A percentile compares a stretch with the other conserved stretches of the same genome.
Conservation (phyloP, 2,329 filamentous ascomycete species). For the Penicillium sp. region DNA sequence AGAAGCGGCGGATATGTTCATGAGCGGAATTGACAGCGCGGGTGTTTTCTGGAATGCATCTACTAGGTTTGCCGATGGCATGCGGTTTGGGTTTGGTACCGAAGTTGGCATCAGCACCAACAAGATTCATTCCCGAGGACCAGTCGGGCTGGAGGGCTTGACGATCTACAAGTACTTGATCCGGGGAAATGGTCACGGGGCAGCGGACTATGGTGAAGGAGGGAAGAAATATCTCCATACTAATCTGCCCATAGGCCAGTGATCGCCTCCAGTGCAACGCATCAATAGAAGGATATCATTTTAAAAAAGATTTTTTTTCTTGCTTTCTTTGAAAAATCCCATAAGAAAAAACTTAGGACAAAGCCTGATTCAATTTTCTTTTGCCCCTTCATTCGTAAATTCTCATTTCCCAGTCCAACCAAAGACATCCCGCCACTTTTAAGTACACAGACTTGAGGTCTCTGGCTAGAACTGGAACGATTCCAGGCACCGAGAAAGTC, state of each 20-base stretch:
- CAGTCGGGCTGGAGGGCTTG: slow-evolving; percentile 88
- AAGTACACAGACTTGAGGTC: slow-evolving; percentile 26
- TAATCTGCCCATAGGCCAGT: slow-evolving; percentile 37
- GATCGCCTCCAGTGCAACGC: background rate
- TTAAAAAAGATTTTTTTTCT: slow-evolving; percentile 13
- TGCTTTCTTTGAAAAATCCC: slow-evolving; percentile 23
- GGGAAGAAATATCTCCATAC: slow-evolving; percentile 58
- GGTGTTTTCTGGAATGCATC: slow-evolving; percentile 98
- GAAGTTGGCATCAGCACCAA: slow-evolving; percentile 98
- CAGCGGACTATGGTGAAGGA: slow-evolving; percentile 60
- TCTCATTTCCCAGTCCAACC: slow-evolving; percentile 22
- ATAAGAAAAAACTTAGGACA: slow-evolving; percentile 28
- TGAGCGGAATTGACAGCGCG: slow-evolving; percentile 79
- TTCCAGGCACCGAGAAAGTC: slow-evolving; percentile 15
- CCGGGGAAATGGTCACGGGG: slow-evolving; percentile 77
- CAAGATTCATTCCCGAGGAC: slow-evolving; percentile 93
- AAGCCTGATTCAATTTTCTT: slow-evolving; percentile 31
- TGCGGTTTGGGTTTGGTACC: slow-evolving; percentile 95
- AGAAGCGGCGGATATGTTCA: slow-evolving; percentile 73
- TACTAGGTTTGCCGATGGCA: slow-evolving; percentile 91
- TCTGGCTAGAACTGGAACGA: slow-evolving; percentile 19
- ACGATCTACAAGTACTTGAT: slow-evolving; percentile 98
- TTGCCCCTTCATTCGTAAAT: slow-evolving; percentile 27
- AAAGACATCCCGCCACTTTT: slow-evolving; percentile 21
- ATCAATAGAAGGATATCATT: background rate